Evolutionary conservation across 495 filamentous ascomycete genomes (phyloP).

Genomic region (Penicillium goetzii): DNA sequence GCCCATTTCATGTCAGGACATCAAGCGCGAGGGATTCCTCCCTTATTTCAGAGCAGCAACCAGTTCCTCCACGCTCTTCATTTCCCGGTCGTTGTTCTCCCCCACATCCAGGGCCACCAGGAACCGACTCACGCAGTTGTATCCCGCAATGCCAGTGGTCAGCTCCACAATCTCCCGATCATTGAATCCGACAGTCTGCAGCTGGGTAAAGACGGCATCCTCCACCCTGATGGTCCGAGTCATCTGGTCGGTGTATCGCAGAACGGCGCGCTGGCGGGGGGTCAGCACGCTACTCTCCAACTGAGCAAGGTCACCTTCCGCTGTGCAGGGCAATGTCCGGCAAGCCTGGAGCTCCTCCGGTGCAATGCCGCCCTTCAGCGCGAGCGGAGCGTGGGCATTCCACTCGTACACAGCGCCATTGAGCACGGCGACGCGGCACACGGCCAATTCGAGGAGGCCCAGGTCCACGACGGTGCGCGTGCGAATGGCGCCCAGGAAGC

Average conservation of each 20-base stretch:
- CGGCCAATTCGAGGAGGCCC: slow-evolving; percentile 50
- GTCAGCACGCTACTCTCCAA: slow-evolving; percentile 49
- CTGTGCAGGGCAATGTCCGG: slow-evolving; percentile 45
- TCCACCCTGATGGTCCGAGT: slow-evolving; percentile 55
- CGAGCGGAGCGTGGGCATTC: slow-evolving; percentile 74
- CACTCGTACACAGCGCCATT: slow-evolving; percentile 80
- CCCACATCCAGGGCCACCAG: slow-evolving; percentile 80
- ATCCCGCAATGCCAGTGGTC: slow-evolving; percentile 76
- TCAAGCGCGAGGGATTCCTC: not conserved
- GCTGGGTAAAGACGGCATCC: slow-evolving; percentile 60
- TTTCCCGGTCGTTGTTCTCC: slow-evolving; percentile 47
- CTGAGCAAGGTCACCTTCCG: slow-evolving; percentile 28
- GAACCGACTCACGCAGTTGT: slow-evolving; percentile 87
- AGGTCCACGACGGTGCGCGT: slow-evolving; percentile 64
- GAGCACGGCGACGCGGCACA: slow-evolving; percentile 67
- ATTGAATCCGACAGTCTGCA: slow-evolving; percentile 58
- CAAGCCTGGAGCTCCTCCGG: slow-evolving; percentile 50
- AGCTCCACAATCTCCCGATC: slow-evolving; percentile 67
- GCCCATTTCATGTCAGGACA: not conserved
- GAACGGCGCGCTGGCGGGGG: slow-evolving; percentile 66
- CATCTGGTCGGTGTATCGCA: slow-evolving; percentile 51
- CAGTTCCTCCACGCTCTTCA: slow-evolving; percentile 49
- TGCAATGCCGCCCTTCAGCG: slow-evolving; percentile 42
- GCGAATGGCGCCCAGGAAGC: slow-evolving; percentile 71
- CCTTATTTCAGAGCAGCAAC: slow-evolving; percentile 28